Conservation (phyloP, 805 yeast species). For the Tetrapisispora arboricola region DNA sequence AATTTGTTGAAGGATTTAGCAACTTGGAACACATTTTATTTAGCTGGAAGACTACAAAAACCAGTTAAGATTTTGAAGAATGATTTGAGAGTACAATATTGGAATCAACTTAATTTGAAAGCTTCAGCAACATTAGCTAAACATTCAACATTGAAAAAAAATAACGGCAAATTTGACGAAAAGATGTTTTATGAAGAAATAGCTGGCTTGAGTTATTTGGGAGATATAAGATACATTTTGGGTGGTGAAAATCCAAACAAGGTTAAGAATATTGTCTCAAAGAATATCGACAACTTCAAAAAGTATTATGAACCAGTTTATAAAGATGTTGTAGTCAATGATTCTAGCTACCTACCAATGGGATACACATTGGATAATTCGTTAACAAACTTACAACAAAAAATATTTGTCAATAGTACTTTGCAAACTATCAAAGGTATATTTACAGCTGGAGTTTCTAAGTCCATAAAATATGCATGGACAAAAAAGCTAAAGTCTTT, state of each 20-base stretch:
- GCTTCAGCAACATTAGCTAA: constrained; percentile 61
- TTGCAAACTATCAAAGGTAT: constrained; percentile 76
- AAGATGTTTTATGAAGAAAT: constrained; percentile 64
- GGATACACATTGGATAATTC: constrained; percentile 33
- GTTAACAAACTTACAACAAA: constrained; percentile 33
- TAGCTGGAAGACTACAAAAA: constrained; percentile 90
- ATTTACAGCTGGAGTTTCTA: constrained; percentile 72
- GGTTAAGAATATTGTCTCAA: constrained; percentile 71
- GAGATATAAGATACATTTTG: constrained; percentile 77
- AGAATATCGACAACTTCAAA: constrained; percentile 62
- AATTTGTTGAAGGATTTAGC: constrained; percentile 55
- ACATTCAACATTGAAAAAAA: constrained; percentile 26
- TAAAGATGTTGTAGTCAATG: constrained; percentile 29
- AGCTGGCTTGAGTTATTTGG: constrained; percentile 73
- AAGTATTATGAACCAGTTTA: constrained; percentile 58
- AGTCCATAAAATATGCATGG: constrained; percentile 62
- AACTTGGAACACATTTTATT: constrained; percentile 78
- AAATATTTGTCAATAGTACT: constrained; percentile 60
- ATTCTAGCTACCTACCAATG: constrained; percentile 29
- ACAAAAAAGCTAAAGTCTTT: constrained; percentile 48
- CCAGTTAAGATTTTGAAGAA: constrained; percentile 74
- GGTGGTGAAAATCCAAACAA: constrained; percentile 92
- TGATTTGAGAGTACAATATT: constrained; percentile 49
- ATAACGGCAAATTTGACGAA: constrained; percentile 40
- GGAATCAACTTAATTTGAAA: constrained; percentile 67